These are phyloP conservation scores for Termitomyces sp. DNA, from an alignment of 768 basidiomycete genomes.

Conservation along the genomic window DNA sequence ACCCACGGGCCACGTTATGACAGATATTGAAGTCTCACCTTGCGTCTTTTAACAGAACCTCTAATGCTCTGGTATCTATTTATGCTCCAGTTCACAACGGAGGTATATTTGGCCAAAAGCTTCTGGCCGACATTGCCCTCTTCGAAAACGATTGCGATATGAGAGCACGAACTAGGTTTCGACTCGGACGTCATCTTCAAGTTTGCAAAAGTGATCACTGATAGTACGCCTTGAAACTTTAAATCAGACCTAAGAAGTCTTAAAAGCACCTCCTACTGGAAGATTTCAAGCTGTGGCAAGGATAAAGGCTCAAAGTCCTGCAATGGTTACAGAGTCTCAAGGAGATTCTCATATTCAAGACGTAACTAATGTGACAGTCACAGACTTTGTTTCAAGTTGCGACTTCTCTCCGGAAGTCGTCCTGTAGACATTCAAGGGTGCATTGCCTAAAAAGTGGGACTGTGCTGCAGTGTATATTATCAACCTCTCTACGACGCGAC, in stretches of 20 bases:
- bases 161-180: conserved; percentile 30
- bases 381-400: too few relatives aligned
- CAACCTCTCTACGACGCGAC: too few relatives aligned
- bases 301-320: background rate
- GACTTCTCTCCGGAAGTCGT: too few relatives aligned
- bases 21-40: conserved; percentile 37
- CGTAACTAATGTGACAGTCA: too few relatives aligned
- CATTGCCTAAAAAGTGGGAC: too few relatives aligned
- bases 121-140: conserved; percentile 22
- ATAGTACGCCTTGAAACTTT: too few relatives aligned
- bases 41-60: conserved; percentile 58
- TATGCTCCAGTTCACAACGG: conserved; percentile 53
- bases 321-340: background rate
- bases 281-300: background rate
- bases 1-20: background rate
- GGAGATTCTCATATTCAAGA: background rate
- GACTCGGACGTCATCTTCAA: conserved; percentile 3
- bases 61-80: conserved; percentile 41
- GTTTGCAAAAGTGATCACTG: background rate
- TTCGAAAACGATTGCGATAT: conserved; percentile 35
- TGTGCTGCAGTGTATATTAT: too few relatives aligned
- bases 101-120: conserved; percentile 42
- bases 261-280: background rate
- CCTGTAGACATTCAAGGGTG: too few relatives aligned
- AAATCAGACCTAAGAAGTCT: background rate